Percentiles rank a stretch among this genome's conserved stretches.
phyloP scores from a whole-genome alignment of 129 eudicot species.

The Solidago caesia region DNA sequence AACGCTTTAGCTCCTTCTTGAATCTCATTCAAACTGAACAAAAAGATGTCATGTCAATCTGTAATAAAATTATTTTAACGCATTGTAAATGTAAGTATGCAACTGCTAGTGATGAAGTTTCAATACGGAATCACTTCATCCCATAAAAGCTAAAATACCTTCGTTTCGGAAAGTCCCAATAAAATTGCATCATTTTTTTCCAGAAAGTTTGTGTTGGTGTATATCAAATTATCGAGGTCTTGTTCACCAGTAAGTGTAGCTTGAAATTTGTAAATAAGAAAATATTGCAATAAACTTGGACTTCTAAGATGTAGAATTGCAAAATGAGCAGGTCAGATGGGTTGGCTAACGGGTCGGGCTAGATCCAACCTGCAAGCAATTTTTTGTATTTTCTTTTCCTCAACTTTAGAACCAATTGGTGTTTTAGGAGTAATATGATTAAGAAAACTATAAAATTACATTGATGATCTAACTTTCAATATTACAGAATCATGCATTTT shows the following conservation, averaged over 20 bases:
- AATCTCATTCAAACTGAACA: constrained; percentile 68
- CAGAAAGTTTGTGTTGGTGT: not conserved
- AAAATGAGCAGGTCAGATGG: no score
- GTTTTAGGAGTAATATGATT: no score
- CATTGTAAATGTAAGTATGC: not conserved
- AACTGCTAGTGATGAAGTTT: not conserved
- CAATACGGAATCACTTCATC: not conserved
- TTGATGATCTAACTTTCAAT: no score
- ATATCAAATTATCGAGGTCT: not conserved
- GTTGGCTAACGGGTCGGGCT: no score
- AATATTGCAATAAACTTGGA: not conserved
- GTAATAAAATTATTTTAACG: not conserved
- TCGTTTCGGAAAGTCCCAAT: no score
- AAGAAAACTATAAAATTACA: no score
- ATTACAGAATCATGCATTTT: no score
- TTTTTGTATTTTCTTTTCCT: no score
- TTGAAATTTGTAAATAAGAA: not conserved
- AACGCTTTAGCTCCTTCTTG: constrained; percentile 79
- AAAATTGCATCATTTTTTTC: not conserved
- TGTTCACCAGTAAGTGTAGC: not conserved
- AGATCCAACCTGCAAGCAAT: no score
- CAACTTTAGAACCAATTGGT: no score
- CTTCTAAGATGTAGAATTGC: no score
- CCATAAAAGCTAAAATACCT: not conserved
- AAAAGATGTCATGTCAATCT: not conserved